Evolutionary conservation across 441 rosid species (phyloP).

Genomic region (Croton laevigatus): DNA sequence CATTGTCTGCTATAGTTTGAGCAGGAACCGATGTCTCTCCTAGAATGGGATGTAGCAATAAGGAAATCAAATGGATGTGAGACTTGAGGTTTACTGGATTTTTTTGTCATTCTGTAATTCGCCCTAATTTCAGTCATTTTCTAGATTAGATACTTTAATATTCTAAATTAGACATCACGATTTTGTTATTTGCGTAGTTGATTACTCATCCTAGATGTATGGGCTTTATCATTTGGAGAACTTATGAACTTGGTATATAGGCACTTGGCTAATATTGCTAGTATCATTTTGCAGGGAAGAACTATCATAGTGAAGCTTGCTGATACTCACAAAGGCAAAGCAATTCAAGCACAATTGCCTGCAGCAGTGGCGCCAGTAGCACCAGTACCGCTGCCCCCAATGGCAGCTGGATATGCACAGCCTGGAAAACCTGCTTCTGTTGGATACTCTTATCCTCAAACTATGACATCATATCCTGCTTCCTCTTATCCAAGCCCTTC

Average conservation of each 20-base stretch:
- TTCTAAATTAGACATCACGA: background rate
- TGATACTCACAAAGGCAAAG: slow-evolving; percentile 47
- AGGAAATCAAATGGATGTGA: slow-evolving; percentile 1
- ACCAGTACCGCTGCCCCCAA: slow-evolving; percentile 28
- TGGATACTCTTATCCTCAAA: slow-evolving; percentile 47
- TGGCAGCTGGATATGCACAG: slow-evolving; percentile 43
- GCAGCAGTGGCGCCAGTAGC: slow-evolving; percentile 35
- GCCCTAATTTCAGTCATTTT: background rate
- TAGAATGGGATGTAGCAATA: background rate
- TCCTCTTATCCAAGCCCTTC: slow-evolving; percentile 41
- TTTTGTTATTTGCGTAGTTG: background rate
- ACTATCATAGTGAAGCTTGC: slow-evolving; percentile 52
- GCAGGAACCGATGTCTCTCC: background rate
- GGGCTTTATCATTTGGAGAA: background rate
- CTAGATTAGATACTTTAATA: background rate
- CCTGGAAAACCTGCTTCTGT: slow-evolving; percentile 38
- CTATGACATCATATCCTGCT: slow-evolving; percentile 33
- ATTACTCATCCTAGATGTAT: background rate
- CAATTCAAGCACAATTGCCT: slow-evolving; percentile 32
- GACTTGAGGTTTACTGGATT: background rate
- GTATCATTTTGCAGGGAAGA: slow-evolving; percentile 36
- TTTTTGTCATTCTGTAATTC: background rate
- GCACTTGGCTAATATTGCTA: background rate
- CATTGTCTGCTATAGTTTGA: background rate
- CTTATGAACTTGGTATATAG: background rate